Base-by-base conservation (phyloP, 192 early-diverging fungal genomes). In the Gonapodya prolifera region DNA sequence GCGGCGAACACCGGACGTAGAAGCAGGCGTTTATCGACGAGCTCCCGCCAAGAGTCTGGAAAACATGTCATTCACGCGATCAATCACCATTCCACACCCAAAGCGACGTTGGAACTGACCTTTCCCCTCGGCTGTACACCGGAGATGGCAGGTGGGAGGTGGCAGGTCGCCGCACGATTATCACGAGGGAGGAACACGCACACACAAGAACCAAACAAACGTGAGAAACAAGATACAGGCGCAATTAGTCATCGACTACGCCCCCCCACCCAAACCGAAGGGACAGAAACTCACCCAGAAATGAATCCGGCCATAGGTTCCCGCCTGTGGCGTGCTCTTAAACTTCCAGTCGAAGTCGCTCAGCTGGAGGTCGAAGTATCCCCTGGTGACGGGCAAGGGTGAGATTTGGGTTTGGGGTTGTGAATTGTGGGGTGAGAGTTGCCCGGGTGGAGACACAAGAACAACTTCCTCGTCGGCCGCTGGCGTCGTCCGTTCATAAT, bases 291-390 rank as follows among this genome's bases (percentile, higher is more conserved):
- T 30, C 71, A 73, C 71, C 71, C 71, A 73, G 71, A 73, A 73
- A 32, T 73, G 71, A 16, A 73, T 29, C 2, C 71, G 71, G 31
- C 32, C 71, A 18, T 18, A 18, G 32, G 71, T 73, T 8, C 8
- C 29, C 31, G 18, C 8, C 71, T 73, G 71, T 29, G 71, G 71
- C 31, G 71, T 73, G 71, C 28, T 73, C 71, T 32, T 18, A 29
- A 73, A 73, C 71, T 18, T 2, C 71, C 71, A 73, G 71, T 73
- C 71, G 71, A 73, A 73, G 2, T 30, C 71, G 71, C 71, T 73
- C 45, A 61, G 45, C 45, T 61, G 45, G 8, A 61, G 45, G 23
- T 61, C 45, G 23, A 61, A 61, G 45, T 61, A 61, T 16, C 45
- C 45, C n/a, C n/a, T n/a, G n/a, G n/a, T n/a, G n/a, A n/a, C n/a